These are phyloP conservation scores for Trichoderma asperelloides DNA, from an alignment of 495 filamentous ascomycete genomes.

Conservation along the genomic window DNA sequence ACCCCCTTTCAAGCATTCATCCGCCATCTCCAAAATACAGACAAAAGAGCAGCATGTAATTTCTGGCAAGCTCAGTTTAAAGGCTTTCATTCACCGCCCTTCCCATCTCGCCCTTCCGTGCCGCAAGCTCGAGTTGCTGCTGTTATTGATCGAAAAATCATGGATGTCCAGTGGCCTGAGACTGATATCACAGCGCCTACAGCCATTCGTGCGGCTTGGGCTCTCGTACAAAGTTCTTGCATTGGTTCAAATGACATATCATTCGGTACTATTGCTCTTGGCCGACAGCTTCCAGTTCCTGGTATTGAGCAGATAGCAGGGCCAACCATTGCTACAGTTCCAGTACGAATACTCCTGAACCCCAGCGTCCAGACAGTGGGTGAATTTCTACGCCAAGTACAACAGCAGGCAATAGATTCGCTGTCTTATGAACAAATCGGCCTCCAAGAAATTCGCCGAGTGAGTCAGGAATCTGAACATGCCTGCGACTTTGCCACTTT, in stretches of 20 bases:
- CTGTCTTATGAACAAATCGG: no score
- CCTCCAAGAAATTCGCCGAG: no score
- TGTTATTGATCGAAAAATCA: not conserved
- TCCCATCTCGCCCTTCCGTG: not conserved
- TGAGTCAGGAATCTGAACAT: no score
- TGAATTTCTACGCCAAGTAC: no score
- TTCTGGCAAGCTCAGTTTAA: not conserved
- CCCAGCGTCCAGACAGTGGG: no score
- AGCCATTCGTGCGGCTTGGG: slow-evolving; percentile 46
- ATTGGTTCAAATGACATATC: slow-evolving; percentile 22
- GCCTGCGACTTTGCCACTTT: no score
- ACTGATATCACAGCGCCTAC: slow-evolving; percentile 33
- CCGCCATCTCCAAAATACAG: not conserved
- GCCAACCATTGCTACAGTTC: slow-evolving; percentile 47
- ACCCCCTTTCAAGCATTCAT: not conserved
- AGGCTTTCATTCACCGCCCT: no score
- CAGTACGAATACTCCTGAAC: slow-evolving; percentile 30
- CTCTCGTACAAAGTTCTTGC: slow-evolving; percentile 23
- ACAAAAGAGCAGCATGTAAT: no score
- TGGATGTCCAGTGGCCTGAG: no score
- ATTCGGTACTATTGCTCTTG: slow-evolving; percentile 35
- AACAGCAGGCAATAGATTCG: no score
- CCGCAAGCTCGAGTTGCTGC: not conserved
- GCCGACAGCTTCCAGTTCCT: slow-evolving; percentile 30
- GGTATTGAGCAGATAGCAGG: slow-evolving; percentile 37